Base-by-base conservation (phyloP, 2,329 filamentous ascomycete genomes). In the Trichoderma hamatum region DNA sequence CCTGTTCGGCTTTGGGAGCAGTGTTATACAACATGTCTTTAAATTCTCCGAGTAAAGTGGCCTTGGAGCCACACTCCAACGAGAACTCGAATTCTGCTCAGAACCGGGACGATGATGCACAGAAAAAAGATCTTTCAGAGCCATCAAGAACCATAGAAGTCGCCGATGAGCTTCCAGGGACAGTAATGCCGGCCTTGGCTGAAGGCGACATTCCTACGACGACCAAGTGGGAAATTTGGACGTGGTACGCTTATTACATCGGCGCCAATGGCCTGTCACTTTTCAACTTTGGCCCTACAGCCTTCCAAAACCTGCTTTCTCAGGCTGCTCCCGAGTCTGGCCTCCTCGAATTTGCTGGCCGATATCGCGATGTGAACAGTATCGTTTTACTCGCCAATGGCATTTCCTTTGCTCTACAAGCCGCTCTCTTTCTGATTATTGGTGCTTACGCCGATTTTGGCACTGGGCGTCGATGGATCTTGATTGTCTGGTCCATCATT, bases 391-490 rank as follows among this genome's bases (percentile, higher is more conserved):
- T 70, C 90, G 0, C 83, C 75, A 91, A 91, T 73, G 89, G 90
- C 65, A 87, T 91, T 68, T 88, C 85, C 19, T 92, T 92, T 75
- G 88, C 89, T 1, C 84, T 90, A 43, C 89, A 92, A 75, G 85
- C 88, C 32, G 82, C 86, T 9, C 74, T 88, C 5, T 86, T 88
- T 73, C 78, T 88, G 30, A 73, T 82, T 69, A 80, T 87, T 3
- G 85, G 85, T 65, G 81, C 82, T 0, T 85, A 84, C 71, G 84
- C 85, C 72, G 90, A 92, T 76, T 92, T 91, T 75, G 90, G 90
- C 3, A 84, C 83, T 14, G 90, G 89, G 78, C 80, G 88, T 14
- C 69, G 69, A 14, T 88, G 86, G 75, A 87, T 91, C 66, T 80
- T 92, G 10, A 84, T 91, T 60, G 84, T 83, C 10, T 83, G 89